Base-by-base conservation (phyloP, 2,329 filamentous ascomycete species). In the Epicoccum nigrum region DNA sequence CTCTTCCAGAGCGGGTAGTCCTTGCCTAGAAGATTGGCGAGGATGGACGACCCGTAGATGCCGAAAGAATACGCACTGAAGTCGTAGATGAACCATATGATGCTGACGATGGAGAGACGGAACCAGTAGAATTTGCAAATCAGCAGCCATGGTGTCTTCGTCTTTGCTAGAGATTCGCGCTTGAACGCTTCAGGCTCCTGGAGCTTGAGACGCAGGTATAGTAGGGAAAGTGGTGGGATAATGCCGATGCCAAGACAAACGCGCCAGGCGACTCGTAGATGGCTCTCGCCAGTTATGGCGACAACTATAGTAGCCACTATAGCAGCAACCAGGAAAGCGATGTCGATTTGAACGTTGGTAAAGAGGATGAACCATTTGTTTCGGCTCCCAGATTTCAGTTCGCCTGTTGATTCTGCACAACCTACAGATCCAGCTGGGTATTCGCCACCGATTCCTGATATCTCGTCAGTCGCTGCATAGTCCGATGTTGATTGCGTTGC, bases 271-370 rank as follows among this genome's bases (percentile, higher is more conserved):
- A 85, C 87, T 51, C 85, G 81, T 41, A 88, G 80, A 67, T 93
- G 86, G 7, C 81, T 73, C 59, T 87, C 68, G 68, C 86, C 69
- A 0, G 71, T 74, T 15, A 67, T 67, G 50, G 81, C 79, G 17
- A 86, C 81, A 21, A 88, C 71, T 37, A 88, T 77, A 74, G 86
- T 86, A 0, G 91, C 89, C 1, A 94, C 85, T 55, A 96, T 84
- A 0, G 89, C 86, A 7, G 90, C 86, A 47, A 93, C 79, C 1
- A 95, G 88, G 59, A 95, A 96, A 1, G 90, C 92, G 45, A 85
- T 83, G 68, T 95, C 90, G 54, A 96, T 95, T 79, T 92, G 89
- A 19, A 88, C 85, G 73, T 95, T 95, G 38, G 90, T 96, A 72
- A 94, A 95, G 58, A 96, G 80, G 35, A 77, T 75, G 56, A 79